A percentile compares a stretch with the other conserved stretches of the same genome.
phyloP scores from a whole-genome alignment of 805 yeast species.

The Candida maris region DNA sequence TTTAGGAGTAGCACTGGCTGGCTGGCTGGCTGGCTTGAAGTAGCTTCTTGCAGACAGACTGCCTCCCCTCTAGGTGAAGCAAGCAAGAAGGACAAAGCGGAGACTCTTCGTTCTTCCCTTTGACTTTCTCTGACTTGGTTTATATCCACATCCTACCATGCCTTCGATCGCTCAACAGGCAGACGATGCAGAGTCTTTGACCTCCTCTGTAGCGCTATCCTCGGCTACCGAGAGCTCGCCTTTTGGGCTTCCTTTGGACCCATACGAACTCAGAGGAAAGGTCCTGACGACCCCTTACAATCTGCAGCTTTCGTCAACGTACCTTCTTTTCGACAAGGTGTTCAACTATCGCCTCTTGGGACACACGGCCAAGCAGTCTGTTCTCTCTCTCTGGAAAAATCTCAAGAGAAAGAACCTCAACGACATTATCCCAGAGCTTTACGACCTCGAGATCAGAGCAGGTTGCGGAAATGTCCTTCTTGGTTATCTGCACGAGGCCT shows the following conservation, averaged over 20 bases:
- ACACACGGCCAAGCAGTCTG: slow-evolving; percentile 22
- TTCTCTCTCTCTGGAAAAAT: slow-evolving; percentile 63
- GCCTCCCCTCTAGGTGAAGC: too few species aligned
- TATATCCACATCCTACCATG: too few species aligned
- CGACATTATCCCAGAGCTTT: slow-evolving; percentile 58
- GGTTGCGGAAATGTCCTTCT: slow-evolving; percentile 81
- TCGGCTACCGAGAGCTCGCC: slow-evolving; percentile 46
- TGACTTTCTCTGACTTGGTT: too few species aligned
- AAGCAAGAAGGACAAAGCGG: too few species aligned
- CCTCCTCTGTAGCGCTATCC: slow-evolving; percentile 29
- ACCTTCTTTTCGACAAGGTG: slow-evolving; percentile 47
- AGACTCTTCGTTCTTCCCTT: too few species aligned
- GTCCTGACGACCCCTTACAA: slow-evolving; percentile 53
- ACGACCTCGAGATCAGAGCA: slow-evolving; percentile 65
- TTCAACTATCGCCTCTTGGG: slow-evolving; percentile 70
- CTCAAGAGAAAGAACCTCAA: slow-evolving; percentile 47
- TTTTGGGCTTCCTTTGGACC: slow-evolving; percentile 61
- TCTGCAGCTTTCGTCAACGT: slow-evolving; percentile 52
- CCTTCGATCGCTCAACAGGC: slow-evolving; percentile 26
- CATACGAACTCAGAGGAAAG: slow-evolving; percentile 44
- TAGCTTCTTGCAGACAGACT: too few species aligned
- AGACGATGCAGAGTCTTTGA: slow-evolving; percentile 20
- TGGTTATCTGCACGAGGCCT: slow-evolving; percentile 52
- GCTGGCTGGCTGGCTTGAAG: too few species aligned
- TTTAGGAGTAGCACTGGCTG: too few species aligned